These are phyloP conservation scores for Selenicereus undatus DNA, from an alignment of 148 eudicot genomes.

Conservation along the genomic window DNA sequence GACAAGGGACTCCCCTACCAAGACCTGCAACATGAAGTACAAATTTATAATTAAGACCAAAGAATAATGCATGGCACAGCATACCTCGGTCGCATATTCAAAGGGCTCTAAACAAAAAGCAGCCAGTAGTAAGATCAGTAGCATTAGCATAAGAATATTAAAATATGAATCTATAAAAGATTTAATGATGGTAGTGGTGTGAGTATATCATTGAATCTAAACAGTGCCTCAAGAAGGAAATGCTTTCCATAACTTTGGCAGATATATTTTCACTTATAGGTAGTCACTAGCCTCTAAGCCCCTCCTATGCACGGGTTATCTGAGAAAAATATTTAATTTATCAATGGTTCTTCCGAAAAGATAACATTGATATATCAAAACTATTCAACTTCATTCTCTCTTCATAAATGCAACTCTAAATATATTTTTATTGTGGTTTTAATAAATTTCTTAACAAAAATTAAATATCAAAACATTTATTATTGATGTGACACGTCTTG, in stretches of 20 bases:
- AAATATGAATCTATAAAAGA: neutral
- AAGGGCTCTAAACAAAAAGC: neutral
- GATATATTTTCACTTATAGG: neutral
- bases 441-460: no score
- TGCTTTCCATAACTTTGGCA: neutral
- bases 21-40: conserved; percentile 49
- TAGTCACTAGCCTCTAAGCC: neutral
- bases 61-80: neutral
- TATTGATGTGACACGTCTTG: no score
- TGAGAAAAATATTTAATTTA: no score
- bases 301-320: no score
- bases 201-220: neutral
- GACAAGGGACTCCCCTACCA: conserved; percentile 95
- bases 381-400: no score
- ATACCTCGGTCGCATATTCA: neutral
- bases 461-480: no score
- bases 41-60: conserved; percentile 3
- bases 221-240: neutral
- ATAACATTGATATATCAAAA: no score
- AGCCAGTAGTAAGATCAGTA: neutral
- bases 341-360: no score
- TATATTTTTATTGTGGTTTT: no score
- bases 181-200: no score
- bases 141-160: neutral
- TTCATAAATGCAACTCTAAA: no score